Base-by-base conservation (phyloP, 1,284 basidiomycete species). In the Boletus sp. region DNA sequence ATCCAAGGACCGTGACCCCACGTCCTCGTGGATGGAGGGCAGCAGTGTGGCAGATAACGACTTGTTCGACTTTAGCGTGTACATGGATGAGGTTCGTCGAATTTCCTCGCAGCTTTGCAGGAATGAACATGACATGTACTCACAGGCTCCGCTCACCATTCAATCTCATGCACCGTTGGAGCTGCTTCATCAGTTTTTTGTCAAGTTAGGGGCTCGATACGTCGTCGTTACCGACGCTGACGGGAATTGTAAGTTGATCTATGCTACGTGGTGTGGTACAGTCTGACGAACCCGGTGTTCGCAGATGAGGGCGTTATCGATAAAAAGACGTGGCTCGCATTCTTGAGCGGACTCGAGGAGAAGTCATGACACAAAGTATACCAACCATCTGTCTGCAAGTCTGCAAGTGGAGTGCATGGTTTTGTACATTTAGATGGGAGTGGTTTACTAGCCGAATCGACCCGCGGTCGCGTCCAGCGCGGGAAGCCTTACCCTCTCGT, bases 281-380 rank as follows among this genome's bases (percentile, higher is more conserved):
- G 5, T 44, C 51, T 49, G 20, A 60, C 61, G 13, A 61, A 33
- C 22, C 49, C 60, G 33, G 13, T 39, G n/a, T 48, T 45, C 41
- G 20, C 63, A 92, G 90, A 95, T 69, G 87, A 90, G 67, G 96
- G 96, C 7, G 80, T 96, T 12, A 90, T 98, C 59, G 91, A 95
- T 73, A 97, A 97, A 80, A 96, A 96, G 75, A 85, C 84, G 1
- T 97, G 93, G 92, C 81, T 96, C 27, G 87, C 82, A 7, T 95
- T 95, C 76, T 75, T 96, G 36, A 83, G 79, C 53, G 83, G 87
- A 66, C 73, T 94, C 43, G 89, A 91, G 63, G 84, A 84, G 62
- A 83, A 80, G 60, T 79, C 61, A 16, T 62, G 31, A 60, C 6
- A 60, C 6, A 22, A 31, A 37, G 45, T 9, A 37, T 35, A 9